Conservation (phyloP, 2,329 filamentous ascomycete species). For the Fusarium sp. region DNA sequence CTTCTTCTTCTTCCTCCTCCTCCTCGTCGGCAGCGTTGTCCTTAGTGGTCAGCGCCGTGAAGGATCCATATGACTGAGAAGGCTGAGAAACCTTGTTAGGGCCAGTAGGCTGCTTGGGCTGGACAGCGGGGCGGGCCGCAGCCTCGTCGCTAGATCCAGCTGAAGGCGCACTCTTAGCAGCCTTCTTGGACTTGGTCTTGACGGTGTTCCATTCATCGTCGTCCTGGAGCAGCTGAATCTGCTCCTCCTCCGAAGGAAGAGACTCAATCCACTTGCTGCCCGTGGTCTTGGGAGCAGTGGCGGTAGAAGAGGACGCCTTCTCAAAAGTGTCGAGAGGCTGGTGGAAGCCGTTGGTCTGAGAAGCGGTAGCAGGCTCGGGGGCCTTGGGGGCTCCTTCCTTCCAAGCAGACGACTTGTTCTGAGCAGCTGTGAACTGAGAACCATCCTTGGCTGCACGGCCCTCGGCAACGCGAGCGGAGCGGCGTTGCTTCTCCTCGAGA, state of each 20-base stretch:
- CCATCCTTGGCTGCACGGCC: slow-evolving; percentile 88
- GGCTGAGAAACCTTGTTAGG: slow-evolving; percentile 51
- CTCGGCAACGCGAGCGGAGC: slow-evolving; percentile 83
- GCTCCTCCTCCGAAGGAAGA: slow-evolving; percentile 72
- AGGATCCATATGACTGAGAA: slow-evolving; percentile 60
- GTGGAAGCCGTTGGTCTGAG: slow-evolving; percentile 54
- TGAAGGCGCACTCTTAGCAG: slow-evolving; percentile 56
- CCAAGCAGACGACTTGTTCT: slow-evolving; percentile 60
- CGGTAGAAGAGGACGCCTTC: slow-evolving; percentile 49
- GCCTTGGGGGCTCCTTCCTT: slow-evolving; percentile 54
- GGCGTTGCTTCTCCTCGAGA: slow-evolving; percentile 85
- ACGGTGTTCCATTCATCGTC: slow-evolving; percentile 73
- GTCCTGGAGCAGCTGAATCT: slow-evolving; percentile 68
- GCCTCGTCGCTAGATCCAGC: slow-evolving; percentile 56
- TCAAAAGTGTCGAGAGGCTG: slow-evolving; percentile 72
- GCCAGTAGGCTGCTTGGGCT: slow-evolving; percentile 51
- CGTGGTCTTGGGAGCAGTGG: slow-evolving; percentile 52
- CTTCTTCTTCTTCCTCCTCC: slow-evolving; percentile 63
- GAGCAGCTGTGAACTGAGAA: slow-evolving; percentile 66
- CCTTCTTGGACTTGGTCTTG: slow-evolving; percentile 62
- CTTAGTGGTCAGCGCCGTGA: slow-evolving; percentile 63
- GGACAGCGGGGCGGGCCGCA: slow-evolving; percentile 48
- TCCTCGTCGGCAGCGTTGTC: slow-evolving; percentile 58
- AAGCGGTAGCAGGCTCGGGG: slow-evolving; percentile 49
- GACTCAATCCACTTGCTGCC: slow-evolving; percentile 63